Conservation (phyloP, 2,329 filamentous ascomycete species). For the Arthroderma sp. region DNA sequence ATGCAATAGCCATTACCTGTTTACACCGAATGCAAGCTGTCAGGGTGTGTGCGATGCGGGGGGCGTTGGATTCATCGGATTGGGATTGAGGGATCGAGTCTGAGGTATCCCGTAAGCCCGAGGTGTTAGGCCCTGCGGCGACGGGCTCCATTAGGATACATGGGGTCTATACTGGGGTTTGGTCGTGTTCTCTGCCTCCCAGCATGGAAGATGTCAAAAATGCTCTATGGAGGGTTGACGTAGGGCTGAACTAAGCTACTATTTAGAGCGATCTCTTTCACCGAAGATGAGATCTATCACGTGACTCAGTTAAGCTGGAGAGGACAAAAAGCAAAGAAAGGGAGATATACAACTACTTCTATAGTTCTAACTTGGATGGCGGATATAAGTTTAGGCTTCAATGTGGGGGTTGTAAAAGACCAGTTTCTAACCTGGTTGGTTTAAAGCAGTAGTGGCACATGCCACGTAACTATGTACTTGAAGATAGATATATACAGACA, state of each 20-base stretch:
- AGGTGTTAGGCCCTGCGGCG: constrained; percentile 2
- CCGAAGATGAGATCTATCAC: not conserved
- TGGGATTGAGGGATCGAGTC: not conserved
- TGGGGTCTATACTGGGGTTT: not conserved
- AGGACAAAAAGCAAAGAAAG: too few relatives aligned
- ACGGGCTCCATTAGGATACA: constrained; percentile 10
- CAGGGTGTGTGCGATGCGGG: constrained; percentile 13
- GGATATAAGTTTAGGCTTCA: too few relatives aligned
- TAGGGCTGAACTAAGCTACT: constrained; percentile 3
- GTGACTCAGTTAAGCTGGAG: not conserved
- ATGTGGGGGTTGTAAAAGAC: too few relatives aligned
- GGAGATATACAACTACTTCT: too few relatives aligned
- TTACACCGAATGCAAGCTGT: constrained; percentile 12
- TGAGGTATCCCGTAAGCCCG: not conserved
- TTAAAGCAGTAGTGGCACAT: too few relatives aligned
- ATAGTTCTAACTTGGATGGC: too few relatives aligned
- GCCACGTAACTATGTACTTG: not conserved
- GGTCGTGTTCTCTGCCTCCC: not conserved
- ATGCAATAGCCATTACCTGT: constrained; percentile 9
- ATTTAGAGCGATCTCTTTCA: not conserved
- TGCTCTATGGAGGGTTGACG: not conserved
- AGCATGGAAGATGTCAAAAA: not conserved
- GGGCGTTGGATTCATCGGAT: constrained; percentile 5
- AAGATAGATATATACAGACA: not conserved
- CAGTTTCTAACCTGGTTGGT: too few relatives aligned